phyloP scores from a whole-genome alignment of 192 early-diverging fungal species.

The Ambispora gerdemannii region DNA sequence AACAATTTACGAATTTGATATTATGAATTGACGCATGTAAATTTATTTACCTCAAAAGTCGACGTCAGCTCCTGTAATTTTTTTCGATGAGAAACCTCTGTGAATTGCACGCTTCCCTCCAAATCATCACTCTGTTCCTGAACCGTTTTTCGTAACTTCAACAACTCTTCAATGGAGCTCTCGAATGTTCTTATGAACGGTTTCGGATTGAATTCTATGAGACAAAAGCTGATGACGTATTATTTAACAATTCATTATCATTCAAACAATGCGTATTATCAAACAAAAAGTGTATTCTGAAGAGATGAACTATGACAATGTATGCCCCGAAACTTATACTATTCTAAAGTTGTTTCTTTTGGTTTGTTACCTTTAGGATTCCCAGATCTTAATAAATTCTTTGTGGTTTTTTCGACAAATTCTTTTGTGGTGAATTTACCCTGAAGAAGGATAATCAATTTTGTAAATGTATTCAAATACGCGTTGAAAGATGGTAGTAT shows the following conservation, averaged over 20 bases:
- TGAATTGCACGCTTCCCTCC: slow-evolving; percentile 72
- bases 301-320: background rate
- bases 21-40: background rate
- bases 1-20: background rate
- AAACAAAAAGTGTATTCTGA: background rate
- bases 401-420: slow-evolving; percentile 58
- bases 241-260: slow-evolving; percentile 34
- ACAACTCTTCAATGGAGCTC: slow-evolving; percentile 77
- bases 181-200: slow-evolving; percentile 93
- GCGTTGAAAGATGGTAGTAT: background rate
- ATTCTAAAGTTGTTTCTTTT: too few relatives aligned
- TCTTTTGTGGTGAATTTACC: slow-evolving; percentile 51
- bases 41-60: slow-evolving; percentile 69
- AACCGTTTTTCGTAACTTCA: slow-evolving; percentile 68
- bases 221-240: slow-evolving; percentile 28
- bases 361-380: slow-evolving; percentile 43
- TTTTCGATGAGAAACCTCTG: slow-evolving; percentile 70
- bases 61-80: slow-evolving; percentile 75
- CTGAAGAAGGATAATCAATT: slow-evolving; percentile 32
- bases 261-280: background rate
- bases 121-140: slow-evolving; percentile 81
- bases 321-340: background rate
- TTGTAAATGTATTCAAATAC: too few relatives aligned
- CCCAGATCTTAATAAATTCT: slow-evolving; percentile 44
- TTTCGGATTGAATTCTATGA: slow-evolving; percentile 77